Base-by-base conservation (phyloP, 129 eudicot species). In the Chrysanthemum seticuspe region DNA sequence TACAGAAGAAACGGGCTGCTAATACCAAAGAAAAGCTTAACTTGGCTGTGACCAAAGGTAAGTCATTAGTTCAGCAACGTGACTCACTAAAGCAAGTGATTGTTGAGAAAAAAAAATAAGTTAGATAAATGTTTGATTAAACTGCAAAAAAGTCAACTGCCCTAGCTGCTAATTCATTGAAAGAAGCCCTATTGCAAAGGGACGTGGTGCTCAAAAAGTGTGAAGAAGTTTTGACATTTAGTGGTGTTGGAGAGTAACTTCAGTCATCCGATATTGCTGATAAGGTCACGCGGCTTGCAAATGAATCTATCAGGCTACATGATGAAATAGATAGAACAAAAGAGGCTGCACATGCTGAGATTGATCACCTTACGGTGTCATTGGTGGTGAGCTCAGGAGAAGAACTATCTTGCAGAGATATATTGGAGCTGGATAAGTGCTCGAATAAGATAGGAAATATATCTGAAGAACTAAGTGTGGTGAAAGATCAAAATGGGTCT, bases 31-130 rank as follows among this genome's bases (percentile, higher is more conserved):
- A 88, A 80, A 91, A 91, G 72, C 93, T 91, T 65, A 80, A 89
- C 74, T 34, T 91, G 84, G 97, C 96, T 63, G 97, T 89, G 70
- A 85, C 94, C 11, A 88, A 83, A 75, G 97, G 96, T 67, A 92
- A 88, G 83, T 85, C 83, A n/a, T 82, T 92, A 73, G 96, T 92
- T 63, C 97, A 92, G 75, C 93, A 88, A 56, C 85, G 94, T 53
- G 97, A 91, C 70, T 84, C 91, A 13, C 74, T 91, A 68, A 87
- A 89, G 78, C 91, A 86, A 74, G 64, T 75, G 13, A 62, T 91
- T 80, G 82, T 87, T 31, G 96, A 86, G 25, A 14, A 88, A 88
- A 76, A 75, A 91, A 9, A 86, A 82, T 68, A 85, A 88, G 79
- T 75, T 91, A 66, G 89, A 81, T 47, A 85, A 64, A 69, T 84